A percentile compares a stretch with the other conserved stretches of the same genome.
Evolutionary conservation across 495 filamentous ascomycete species (phyloP).

Genomic region (Penicillium waksmanii): DNA sequence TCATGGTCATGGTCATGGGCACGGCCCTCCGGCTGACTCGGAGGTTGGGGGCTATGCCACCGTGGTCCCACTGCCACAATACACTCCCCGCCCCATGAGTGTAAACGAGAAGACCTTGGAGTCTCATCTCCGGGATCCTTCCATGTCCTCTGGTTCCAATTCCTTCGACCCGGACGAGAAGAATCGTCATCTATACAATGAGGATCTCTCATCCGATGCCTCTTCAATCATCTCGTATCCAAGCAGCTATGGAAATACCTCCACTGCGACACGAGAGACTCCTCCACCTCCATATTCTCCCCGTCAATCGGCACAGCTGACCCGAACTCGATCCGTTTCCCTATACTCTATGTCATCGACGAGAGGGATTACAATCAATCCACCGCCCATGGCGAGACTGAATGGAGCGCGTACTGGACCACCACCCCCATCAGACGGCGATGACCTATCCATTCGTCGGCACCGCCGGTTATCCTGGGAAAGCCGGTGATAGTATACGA

Average conservation of each 20-base stretch:
- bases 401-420: constrained; percentile 29
- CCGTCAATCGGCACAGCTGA: constrained; percentile 29
- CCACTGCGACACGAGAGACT: constrained; percentile 50
- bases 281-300: constrained; percentile 52
- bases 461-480: constrained; percentile 40
- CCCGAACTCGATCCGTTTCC: constrained; percentile 42
- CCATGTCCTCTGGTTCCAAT: constrained; percentile 33
- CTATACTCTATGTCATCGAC: constrained; percentile 39
- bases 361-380: constrained; percentile 28
- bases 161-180: constrained; percentile 38
- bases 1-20: constrained; percentile 2
- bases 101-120: constrained; percentile 50
- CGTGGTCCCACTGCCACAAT: constrained; percentile 45
- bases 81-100: constrained; percentile 46
- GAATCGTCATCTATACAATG: constrained; percentile 31
- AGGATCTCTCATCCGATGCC: constrained; percentile 41
- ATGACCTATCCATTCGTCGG: constrained; percentile 31
- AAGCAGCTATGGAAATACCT: constrained; percentile 53
- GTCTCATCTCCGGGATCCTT: constrained; percentile 41
- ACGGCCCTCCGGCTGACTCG: constrained; percentile 25
- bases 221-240: constrained; percentile 51
- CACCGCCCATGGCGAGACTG: constrained; percentile 34
- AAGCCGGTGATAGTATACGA: constrained; percentile 26
- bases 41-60: constrained; percentile 39
- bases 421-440: constrained; percentile 30